These are phyloP conservation scores for Boletus pseudo-olivaceus DNA, from an alignment of 768 basidiomycete species.

Conservation along the genomic window DNA sequence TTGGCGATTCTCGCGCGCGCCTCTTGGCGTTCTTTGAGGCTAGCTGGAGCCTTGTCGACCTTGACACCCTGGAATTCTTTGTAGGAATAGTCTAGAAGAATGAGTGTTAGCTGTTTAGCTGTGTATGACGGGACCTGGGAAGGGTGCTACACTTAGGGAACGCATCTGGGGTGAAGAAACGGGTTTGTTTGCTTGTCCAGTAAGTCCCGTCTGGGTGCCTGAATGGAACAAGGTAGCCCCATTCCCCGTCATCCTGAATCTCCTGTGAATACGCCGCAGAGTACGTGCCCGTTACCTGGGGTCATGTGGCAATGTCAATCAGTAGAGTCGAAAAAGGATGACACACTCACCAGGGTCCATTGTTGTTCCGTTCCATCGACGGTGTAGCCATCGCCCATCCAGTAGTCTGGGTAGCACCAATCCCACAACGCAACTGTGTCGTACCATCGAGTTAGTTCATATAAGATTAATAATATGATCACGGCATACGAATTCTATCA, in stretches of 20 bases:
- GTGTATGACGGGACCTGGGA: not conserved
- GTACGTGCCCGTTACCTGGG: conserved; percentile 21
- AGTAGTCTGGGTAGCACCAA: conserved; percentile 28
- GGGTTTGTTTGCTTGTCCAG: conserved; percentile 24
- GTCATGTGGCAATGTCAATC: not conserved
- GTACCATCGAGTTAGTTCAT: not conserved
- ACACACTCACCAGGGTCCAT: conserved; percentile 24
- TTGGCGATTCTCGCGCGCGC: conserved; percentile 21
- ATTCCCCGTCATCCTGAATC: conserved; percentile 18
- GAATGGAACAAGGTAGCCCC: conserved; percentile 21
- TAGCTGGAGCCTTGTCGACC: conserved; percentile 18
- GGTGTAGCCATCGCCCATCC: conserved; percentile 26
- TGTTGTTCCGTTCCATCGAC: conserved; percentile 6
- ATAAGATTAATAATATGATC: not conserved
- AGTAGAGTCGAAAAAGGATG: not conserved
- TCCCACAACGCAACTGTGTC: conserved; percentile 28
- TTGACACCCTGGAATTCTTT: conserved; percentile 24
- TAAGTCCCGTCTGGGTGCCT: conserved; percentile 22
- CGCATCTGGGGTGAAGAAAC: conserved; percentile 16
- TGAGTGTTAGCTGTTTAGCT: not conserved
- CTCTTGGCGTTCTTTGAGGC: conserved; percentile 13
- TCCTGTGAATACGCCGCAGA: conserved; percentile 20
- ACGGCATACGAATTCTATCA: conserved; percentile 21
- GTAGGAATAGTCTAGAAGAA: conserved; percentile 26
- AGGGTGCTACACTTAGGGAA: conserved; percentile 22